These are phyloP conservation scores for Torrubiella hemipterigena DNA, from an alignment of 2,329 filamentous ascomycete species.

Conservation along the genomic window DNA sequence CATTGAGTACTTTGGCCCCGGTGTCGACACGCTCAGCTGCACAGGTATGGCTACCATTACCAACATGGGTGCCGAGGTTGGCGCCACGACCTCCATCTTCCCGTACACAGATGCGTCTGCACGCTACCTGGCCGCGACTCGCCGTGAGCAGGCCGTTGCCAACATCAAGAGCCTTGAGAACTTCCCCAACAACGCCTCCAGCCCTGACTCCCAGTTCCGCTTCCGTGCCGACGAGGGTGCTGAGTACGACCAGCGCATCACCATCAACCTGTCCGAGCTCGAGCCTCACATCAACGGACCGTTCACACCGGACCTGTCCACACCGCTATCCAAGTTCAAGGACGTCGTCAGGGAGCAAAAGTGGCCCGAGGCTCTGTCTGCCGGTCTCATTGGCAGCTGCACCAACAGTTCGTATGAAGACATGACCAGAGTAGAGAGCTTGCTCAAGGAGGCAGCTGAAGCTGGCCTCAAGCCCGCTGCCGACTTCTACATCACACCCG, in stretches of 20 bases:
- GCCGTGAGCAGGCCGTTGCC: constrained; percentile 50
- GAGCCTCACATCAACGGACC: constrained; percentile 97
- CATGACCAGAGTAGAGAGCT: constrained; percentile 88
- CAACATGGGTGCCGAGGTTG: constrained; percentile 85
- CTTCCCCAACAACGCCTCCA: constrained; percentile 31
- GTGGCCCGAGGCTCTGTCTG: constrained; percentile 86
- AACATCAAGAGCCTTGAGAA: constrained; percentile 50
- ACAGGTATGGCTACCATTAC: constrained; percentile 89
- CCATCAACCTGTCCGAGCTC: constrained; percentile 77
- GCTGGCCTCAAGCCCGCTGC: constrained; percentile 85
- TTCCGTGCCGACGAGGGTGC: constrained; percentile 70
- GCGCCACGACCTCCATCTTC: constrained; percentile 92
- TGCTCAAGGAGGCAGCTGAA: constrained; percentile 80
- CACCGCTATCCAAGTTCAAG: constrained; percentile 82
- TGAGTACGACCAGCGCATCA: constrained; percentile 82
- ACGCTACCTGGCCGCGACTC: constrained; percentile 77
- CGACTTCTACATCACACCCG: constrained; percentile 92
- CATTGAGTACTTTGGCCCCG: constrained; percentile 87
- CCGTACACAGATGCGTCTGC: constrained; percentile 77
- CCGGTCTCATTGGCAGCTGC: constrained; percentile 92
- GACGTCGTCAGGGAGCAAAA: constrained; percentile 69
- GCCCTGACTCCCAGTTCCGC: constrained; percentile 41
- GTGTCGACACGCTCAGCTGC: constrained; percentile 76
- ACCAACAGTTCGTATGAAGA: constrained; percentile 99
- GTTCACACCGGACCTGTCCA: constrained; percentile 91